Conservation (phyloP, 1,139 yeast genomes). For the Lodderomyces elongisporus region DNA sequence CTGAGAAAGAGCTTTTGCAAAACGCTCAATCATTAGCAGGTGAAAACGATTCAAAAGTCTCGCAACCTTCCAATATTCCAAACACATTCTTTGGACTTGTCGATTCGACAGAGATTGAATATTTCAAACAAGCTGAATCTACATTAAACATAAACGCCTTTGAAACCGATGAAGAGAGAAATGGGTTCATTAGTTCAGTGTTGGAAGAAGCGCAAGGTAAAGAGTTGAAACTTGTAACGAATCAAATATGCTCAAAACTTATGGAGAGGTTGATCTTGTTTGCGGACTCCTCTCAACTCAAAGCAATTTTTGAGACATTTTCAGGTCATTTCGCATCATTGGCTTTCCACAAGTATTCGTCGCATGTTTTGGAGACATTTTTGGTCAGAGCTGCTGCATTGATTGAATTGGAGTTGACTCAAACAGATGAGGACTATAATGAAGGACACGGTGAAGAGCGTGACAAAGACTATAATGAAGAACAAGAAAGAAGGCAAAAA, state of each 20-base stretch:
- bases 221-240: slow-evolving; percentile 87
- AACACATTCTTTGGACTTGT: slow-evolving; percentile 74
- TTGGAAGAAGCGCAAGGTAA: slow-evolving; percentile 85
- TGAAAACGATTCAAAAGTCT: slow-evolving; percentile 4
- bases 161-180: slow-evolving; percentile 66
- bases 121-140: slow-evolving; percentile 88
- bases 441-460: no score
- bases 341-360: slow-evolving; percentile 83
- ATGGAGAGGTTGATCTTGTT: slow-evolving; percentile 78
- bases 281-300: slow-evolving; percentile 62
- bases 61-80: slow-evolving; percentile 8
- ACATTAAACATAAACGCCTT: slow-evolving; percentile 79
- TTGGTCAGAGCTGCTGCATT: slow-evolving; percentile 71
- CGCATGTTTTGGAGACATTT: slow-evolving; percentile 89
- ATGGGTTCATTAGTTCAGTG: slow-evolving; percentile 68
- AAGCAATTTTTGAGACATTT: slow-evolving; percentile 60
- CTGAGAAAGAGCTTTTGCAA: slow-evolving; percentile 13
- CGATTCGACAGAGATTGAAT: slow-evolving; percentile 78
- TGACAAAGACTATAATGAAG: slow-evolving; percentile 19
- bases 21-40: slow-evolving; percentile 10
- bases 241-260: slow-evolving; percentile 89
- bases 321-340: slow-evolving; percentile 69
- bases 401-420: slow-evolving; percentile 60
- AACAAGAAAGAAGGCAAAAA: slow-evolving; percentile 14
- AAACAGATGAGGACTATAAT: slow-evolving; percentile 25